phyloP scores from a whole-genome alignment of 2,329 filamentous ascomycete genomes.

The Phaeosphaeriaceae sp. region DNA sequence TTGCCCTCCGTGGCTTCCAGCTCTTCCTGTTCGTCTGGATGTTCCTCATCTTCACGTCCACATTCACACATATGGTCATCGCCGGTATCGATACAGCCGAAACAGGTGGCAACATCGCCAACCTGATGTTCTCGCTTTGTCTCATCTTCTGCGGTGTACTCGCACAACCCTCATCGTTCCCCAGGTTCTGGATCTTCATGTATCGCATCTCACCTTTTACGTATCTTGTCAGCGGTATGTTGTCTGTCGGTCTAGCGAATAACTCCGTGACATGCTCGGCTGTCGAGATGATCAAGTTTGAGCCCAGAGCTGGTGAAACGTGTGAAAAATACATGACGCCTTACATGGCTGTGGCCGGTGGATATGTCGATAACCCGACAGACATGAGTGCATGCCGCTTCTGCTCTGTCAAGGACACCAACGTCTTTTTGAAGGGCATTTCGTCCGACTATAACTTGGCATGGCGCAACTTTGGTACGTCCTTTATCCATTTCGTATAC shows the following conservation, averaged over 20 bases:
- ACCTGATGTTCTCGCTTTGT: constrained; percentile 73
- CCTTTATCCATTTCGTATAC: background rate
- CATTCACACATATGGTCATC: constrained; percentile 80
- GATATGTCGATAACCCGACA: constrained; percentile 45
- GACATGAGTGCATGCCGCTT: constrained; percentile 50
- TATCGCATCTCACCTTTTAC: constrained; percentile 83
- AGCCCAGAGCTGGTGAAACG: constrained; percentile 59
- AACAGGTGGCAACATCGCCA: constrained; percentile 76
- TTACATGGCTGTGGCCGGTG: constrained; percentile 40
- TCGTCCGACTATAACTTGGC: constrained; percentile 51
- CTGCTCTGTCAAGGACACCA: constrained; percentile 51
- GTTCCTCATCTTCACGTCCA: constrained; percentile 82
- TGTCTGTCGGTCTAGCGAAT: constrained; percentile 73
- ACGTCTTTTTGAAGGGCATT: constrained; percentile 51
- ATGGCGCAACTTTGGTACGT: constrained; percentile 61
- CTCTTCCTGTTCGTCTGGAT: constrained; percentile 78
- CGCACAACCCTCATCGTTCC: constrained; percentile 65
- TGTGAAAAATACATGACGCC: constrained; percentile 49
- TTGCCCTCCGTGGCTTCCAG: constrained; percentile 73
- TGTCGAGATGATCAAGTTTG: constrained; percentile 73
- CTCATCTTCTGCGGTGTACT: constrained; percentile 80
- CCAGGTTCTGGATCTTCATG: constrained; percentile 84
- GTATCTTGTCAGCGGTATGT: constrained; percentile 76
- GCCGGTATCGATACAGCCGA: constrained; percentile 77
- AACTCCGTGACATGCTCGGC: constrained; percentile 68